Percentiles rank a stretch among this genome's conserved stretches.
phyloP scores from a whole-genome alignment of 148 eudicot species.

The Spergularia bocconei region DNA sequence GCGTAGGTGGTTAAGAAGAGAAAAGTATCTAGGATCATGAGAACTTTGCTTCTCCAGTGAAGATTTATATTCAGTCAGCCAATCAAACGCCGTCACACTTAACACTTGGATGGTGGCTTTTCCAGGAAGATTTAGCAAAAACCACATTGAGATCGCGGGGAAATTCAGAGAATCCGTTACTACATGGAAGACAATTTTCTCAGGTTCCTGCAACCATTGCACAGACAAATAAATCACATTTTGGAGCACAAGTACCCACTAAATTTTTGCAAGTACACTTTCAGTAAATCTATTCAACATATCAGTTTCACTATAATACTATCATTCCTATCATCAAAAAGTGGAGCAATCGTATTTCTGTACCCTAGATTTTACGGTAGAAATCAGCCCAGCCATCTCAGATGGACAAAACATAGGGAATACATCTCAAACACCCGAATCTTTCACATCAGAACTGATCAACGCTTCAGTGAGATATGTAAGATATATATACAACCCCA shows the following conservation, averaged over 20 bases:
- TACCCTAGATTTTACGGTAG: too few relatives aligned
- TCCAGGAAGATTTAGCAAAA: slow-evolving; percentile 72
- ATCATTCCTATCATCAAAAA: not conserved
- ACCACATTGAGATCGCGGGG: slow-evolving; percentile 92
- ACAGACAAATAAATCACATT: slow-evolving; percentile 15
- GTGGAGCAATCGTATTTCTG: too few relatives aligned
- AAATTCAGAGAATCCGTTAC: slow-evolving; percentile 86
- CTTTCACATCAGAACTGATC: too few relatives aligned
- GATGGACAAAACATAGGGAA: too few relatives aligned
- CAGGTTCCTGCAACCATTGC: slow-evolving; percentile 65
- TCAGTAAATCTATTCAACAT: not conserved
- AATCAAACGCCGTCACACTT: slow-evolving; percentile 52
- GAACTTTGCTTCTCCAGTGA: slow-evolving; percentile 46
- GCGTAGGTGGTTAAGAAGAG: slow-evolving; percentile 83
- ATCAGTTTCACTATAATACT: not conserved
- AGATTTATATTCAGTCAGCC: slow-evolving; percentile 40
- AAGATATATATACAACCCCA: not conserved
- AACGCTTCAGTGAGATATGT: not conserved
- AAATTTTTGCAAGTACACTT: not conserved
- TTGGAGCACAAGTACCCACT: not conserved
- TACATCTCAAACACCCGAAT: too few relatives aligned
- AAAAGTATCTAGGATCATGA: slow-evolving; percentile 74
- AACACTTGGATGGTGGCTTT: slow-evolving; percentile 74
- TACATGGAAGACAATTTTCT: slow-evolving; percentile 76
- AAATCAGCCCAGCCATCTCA: too few relatives aligned